Percentiles rank a stretch among this genome's conserved stretches.
Conservation (phyloP, 1,139 yeast genomes). For the Lodderomyces orthopsilosis region DNA sequence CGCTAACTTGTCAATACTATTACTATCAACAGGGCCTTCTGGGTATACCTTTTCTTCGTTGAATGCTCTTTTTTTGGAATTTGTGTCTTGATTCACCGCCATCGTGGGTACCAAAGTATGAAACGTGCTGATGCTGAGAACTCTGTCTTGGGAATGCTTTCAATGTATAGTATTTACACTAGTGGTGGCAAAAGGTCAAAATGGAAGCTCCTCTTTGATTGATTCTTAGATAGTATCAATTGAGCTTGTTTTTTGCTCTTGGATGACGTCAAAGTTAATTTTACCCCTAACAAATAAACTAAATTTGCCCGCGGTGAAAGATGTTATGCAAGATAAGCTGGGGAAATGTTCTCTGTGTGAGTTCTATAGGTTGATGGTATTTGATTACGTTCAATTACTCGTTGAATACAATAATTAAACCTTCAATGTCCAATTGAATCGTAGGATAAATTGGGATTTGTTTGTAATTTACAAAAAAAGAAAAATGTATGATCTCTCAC, state of each 20-base stretch:
- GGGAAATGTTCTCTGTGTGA: background rate
- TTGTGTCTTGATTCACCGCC: conserved; percentile 1
- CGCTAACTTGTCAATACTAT: background rate
- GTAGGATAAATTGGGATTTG: no score
- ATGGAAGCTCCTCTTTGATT: no score
- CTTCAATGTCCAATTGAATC: background rate
- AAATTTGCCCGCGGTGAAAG: background rate
- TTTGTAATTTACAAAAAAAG: no score
- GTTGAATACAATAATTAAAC: no score
- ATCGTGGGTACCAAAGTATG: background rate
- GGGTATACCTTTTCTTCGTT: background rate
- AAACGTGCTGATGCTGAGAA: background rate
- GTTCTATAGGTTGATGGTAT: no score
- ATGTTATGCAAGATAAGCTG: background rate
- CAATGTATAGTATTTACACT: no score
- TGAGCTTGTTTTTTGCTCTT: background rate
- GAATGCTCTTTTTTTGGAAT: background rate
- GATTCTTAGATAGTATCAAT: background rate
- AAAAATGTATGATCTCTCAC: background rate
- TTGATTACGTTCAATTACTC: no score
- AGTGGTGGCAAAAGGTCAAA: no score
- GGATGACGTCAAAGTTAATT: background rate
- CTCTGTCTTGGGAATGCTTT: no score
- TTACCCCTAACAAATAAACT: background rate
- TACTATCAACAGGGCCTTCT: background rate